Evolutionary conservation across 257 asterid genomes (phyloP).

Genomic region (Nicotiana tomentosiformis): DNA sequence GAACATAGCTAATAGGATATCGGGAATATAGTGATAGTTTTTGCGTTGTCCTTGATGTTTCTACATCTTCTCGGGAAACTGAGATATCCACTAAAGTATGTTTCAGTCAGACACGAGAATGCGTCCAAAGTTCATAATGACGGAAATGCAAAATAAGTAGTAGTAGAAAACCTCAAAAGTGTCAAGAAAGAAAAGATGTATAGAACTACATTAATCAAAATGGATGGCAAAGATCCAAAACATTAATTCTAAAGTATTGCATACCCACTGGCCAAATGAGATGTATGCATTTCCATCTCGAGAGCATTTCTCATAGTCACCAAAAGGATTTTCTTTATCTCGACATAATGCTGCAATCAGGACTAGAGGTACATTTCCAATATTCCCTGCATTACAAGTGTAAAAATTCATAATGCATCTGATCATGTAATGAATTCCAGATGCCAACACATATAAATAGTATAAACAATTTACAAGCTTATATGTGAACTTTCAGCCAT

Average conservation of each 20-base stretch:
- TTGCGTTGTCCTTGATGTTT: neutral
- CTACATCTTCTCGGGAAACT: neutral
- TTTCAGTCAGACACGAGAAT: neutral
- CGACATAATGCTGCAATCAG: slow-evolving; percentile 84
- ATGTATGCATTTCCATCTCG: slow-evolving; percentile 96
- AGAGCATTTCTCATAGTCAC: slow-evolving; percentile 62
- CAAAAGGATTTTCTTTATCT: slow-evolving; percentile 84
- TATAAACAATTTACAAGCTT: neutral
- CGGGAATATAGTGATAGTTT: neutral
- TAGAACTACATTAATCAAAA: neutral
- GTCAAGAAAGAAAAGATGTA: neutral
- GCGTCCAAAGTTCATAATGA: neutral
- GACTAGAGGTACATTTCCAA: slow-evolving; percentile 95
- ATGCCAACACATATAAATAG: neutral
- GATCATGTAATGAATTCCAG: neutral
- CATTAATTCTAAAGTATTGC: slow-evolving; percentile 5
- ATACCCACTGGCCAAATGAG: slow-evolving; percentile 97
- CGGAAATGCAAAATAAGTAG: neutral
- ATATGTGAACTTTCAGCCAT: neutral
- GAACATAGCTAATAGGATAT: neutral
- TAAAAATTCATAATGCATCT: neutral
- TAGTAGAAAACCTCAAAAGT: neutral
- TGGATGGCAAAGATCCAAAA: neutral
- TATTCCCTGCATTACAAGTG: slow-evolving; percentile 53
- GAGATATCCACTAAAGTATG: neutral